These are phyloP conservation scores for Moesziomyces globuligerus DNA, from an alignment of 1,284 basidiomycete genomes.

Conservation along the genomic window DNA sequence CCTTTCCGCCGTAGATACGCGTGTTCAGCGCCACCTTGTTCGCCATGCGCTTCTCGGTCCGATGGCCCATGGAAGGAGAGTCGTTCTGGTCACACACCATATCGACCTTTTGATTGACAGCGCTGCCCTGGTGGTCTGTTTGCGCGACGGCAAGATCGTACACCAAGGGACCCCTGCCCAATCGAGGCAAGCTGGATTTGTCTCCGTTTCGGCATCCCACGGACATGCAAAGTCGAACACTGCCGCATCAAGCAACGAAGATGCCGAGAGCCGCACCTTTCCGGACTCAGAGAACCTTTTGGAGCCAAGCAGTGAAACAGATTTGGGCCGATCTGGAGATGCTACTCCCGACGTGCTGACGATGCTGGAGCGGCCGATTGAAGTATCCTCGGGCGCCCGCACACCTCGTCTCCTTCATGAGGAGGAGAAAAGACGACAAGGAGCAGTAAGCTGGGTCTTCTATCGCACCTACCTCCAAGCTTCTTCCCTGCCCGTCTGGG, in stretches of 20 bases:
- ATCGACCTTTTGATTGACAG: conserved; percentile 39
- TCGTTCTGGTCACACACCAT: conserved; percentile 79
- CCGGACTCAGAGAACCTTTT: neutral
- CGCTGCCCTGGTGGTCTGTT: conserved; percentile 44
- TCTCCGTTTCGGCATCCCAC: neutral
- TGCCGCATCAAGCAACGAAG: neutral
- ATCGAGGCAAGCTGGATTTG: conserved; percentile 10
- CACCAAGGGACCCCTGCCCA: conserved; percentile 30
- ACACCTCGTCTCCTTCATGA: conserved; percentile 49
- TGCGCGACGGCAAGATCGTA: conserved; percentile 46
- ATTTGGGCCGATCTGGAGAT: neutral
- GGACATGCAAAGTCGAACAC: neutral
- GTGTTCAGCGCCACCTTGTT: conserved; percentile 71
- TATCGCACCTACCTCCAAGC: conserved; percentile 51
- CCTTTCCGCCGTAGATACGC: conserved; percentile 73
- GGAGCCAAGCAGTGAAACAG: neutral
- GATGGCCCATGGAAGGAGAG: conserved; percentile 71
- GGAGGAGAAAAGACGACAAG: conserved; percentile 49
- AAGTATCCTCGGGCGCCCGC: conserved; percentile 23
- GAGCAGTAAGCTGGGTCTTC: conserved; percentile 46
- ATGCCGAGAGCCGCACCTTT: neutral
- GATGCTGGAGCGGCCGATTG: conserved; percentile 4
- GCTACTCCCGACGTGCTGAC: neutral
- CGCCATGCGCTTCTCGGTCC: conserved; percentile 46
- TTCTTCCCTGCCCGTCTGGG: conserved; percentile 29